Percentiles rank a stretch among this genome's conserved stretches.
These are phyloP conservation scores for Rhododendron williamsianum DNA, from an alignment of 148 eudicot species.

Conservation along the genomic window DNA sequence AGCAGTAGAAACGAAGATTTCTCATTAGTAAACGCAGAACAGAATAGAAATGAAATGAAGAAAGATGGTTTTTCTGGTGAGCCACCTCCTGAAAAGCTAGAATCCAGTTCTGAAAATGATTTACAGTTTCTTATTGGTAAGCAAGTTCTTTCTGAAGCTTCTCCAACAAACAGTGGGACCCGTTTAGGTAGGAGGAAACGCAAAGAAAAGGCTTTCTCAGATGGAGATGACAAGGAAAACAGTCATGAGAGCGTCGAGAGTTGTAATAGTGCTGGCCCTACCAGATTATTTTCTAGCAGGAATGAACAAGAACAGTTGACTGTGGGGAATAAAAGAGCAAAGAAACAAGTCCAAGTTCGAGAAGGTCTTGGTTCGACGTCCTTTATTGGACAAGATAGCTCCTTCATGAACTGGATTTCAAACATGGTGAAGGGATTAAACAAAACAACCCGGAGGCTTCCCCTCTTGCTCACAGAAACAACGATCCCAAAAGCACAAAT, in stretches of 20 bases:
- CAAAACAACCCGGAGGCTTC: conserved; percentile 20
- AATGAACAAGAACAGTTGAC: conserved; percentile 24
- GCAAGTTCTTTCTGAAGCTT: conserved; percentile 15
- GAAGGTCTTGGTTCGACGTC: conserved; percentile 26
- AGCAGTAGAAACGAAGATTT: conserved; percentile 5
- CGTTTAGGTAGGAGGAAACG: conserved; percentile 25
- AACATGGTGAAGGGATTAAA: conserved; percentile 54
- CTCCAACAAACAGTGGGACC: conserved; percentile 22
- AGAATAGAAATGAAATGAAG: conserved; percentile 5
- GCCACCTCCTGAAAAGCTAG: conserved; percentile 24
- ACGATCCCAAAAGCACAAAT: conserved; percentile 10
- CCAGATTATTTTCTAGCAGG: conserved; percentile 18
- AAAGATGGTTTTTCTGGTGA: conserved; percentile 7
- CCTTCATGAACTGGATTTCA: conserved; percentile 71
- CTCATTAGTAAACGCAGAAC: conserved; percentile 7
- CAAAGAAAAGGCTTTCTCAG: conserved; percentile 36
- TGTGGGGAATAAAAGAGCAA: conserved; percentile 38
- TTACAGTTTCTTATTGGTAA: conserved; percentile 14
- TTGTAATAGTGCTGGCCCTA: conserved; percentile 36
- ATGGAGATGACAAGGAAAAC: conserved; percentile 30
- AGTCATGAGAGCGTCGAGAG: conserved; percentile 54
- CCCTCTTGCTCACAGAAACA: conserved; percentile 19
- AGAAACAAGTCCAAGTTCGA: conserved; percentile 17
- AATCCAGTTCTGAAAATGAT: conserved; percentile 40
- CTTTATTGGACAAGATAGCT: conserved; percentile 29